Conservation (phyloP, 345 rosid species). For the Arabis hirsuta region DNA sequence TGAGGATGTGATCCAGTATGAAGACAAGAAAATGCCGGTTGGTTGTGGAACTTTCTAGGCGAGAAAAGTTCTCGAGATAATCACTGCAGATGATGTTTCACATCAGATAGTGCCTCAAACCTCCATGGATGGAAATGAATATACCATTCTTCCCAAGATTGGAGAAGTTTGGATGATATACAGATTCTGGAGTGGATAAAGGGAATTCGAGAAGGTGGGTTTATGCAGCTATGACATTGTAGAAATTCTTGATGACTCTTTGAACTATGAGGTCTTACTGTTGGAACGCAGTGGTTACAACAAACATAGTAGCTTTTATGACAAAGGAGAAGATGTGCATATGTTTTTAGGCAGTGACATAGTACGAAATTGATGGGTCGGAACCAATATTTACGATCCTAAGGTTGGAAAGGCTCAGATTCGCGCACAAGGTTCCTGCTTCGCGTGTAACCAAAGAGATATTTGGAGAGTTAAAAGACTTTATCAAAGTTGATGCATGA, state of each 20-base stretch:
- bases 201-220: slow-evolving; percentile 9
- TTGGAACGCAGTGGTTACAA: too few species aligned
- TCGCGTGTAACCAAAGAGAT: slow-evolving; percentile 58
- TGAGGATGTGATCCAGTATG: slow-evolving; percentile 50
- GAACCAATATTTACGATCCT: slow-evolving; percentile 46
- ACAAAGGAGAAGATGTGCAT: too few species aligned
- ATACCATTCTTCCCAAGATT: slow-evolving; percentile 58
- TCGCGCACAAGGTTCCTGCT: slow-evolving; percentile 72
- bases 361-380: slow-evolving; percentile 13
- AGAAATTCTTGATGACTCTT: slow-evolving; percentile 54
- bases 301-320: too few species aligned
- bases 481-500: slow-evolving; percentile 64
- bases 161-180: slow-evolving; percentile 80
- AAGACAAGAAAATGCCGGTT: slow-evolving; percentile 48
- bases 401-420: slow-evolving; percentile 56
- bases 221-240: slow-evolving; percentile 49
- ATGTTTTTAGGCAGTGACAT: too few species aligned
- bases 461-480: slow-evolving; percentile 40
- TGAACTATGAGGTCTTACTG: slow-evolving; percentile 41
- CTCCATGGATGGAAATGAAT: slow-evolving; percentile 45
- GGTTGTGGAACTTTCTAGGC: slow-evolving; percentile 71
- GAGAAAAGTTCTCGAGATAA: slow-evolving; percentile 42
- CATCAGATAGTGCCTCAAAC: slow-evolving; percentile 49
- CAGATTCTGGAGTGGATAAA: slow-evolving; percentile 54
- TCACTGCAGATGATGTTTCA: slow-evolving; percentile 41